Conservation (phyloP, 2,329 filamentous ascomycete genomes). For the Aspergillus piperis region DNA sequence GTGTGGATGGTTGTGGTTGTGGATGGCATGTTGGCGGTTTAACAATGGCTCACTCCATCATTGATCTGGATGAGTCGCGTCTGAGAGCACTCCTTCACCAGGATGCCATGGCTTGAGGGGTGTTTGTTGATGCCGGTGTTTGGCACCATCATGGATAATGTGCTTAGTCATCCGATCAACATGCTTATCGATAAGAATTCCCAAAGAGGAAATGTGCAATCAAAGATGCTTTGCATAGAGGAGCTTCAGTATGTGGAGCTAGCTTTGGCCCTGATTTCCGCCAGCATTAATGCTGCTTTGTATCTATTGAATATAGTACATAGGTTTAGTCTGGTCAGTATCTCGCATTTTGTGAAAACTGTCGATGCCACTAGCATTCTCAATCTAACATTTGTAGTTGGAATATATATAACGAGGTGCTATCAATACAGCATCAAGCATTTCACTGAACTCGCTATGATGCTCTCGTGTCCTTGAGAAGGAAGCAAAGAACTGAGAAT, state of each 20-base stretch:
- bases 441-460: too few relatives aligned
- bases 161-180: background rate
- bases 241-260: background rate
- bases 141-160: background rate
- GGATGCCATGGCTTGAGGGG: background rate
- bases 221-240: background rate
- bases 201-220: slow-evolving; percentile 7
- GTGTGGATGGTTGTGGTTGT: slow-evolving; percentile 9
- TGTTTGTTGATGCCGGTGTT: background rate
- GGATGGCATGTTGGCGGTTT: slow-evolving; percentile 26
- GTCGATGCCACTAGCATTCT: too few relatives aligned
- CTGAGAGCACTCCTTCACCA: background rate
- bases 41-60: background rate
- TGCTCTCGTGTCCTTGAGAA: too few relatives aligned
- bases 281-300: background rate
- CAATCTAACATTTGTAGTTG: too few relatives aligned
- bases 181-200: slow-evolving; percentile 7
- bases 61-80: background rate
- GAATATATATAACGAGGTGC: too few relatives aligned
- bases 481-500: too few relatives aligned
- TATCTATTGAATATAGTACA: too few relatives aligned
- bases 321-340: too few relatives aligned
- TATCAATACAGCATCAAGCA: too few relatives aligned
- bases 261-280: background rate
- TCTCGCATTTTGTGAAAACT: too few relatives aligned